These are phyloP conservation scores for Gynochthodes officinalis DNA, from an alignment of 257 asterid genomes.

Conservation along the genomic window DNA sequence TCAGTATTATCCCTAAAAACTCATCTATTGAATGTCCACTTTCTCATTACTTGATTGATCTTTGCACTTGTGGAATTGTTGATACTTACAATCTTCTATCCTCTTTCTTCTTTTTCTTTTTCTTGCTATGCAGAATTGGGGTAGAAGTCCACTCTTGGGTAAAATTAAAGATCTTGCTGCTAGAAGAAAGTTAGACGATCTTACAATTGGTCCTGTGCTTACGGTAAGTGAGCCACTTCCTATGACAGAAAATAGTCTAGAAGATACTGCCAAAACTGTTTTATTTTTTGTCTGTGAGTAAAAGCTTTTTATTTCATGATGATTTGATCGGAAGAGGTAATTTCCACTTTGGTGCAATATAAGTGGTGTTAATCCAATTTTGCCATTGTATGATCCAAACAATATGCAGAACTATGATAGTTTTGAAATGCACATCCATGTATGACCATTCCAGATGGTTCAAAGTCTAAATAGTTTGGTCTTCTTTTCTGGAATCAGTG, in stretches of 20 bases:
- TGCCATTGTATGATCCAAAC: not conserved
- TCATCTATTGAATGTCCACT: not conserved
- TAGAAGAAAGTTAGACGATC: conserved; percentile 77
- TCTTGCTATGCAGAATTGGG: conserved; percentile 65
- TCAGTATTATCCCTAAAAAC: not conserved
- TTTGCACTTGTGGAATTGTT: not conserved
- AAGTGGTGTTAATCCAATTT: not conserved
- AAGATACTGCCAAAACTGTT: not conserved
- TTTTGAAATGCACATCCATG: not conserved
- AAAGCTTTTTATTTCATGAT: not conserved
- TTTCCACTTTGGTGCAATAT: not conserved
- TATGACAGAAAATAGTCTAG: not conserved
- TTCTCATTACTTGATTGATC: not conserved
- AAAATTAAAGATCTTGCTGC: conserved; percentile 68
- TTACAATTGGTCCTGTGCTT: conserved; percentile 92
- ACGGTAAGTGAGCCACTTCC: conserved; percentile 46
- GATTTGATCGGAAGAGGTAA: not conserved
- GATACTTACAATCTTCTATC: not conserved
- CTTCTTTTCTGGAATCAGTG: not conserved
- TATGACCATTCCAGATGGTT: not conserved
- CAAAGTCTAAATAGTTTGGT: not conserved
- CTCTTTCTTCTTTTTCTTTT: not conserved
- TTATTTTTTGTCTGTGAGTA: not conserved
- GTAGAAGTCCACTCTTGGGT: conserved; percentile 51
- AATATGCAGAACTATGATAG: not conserved